Conservation (phyloP, 306 rosid species). For the Trifolium fragiferum region DNA sequence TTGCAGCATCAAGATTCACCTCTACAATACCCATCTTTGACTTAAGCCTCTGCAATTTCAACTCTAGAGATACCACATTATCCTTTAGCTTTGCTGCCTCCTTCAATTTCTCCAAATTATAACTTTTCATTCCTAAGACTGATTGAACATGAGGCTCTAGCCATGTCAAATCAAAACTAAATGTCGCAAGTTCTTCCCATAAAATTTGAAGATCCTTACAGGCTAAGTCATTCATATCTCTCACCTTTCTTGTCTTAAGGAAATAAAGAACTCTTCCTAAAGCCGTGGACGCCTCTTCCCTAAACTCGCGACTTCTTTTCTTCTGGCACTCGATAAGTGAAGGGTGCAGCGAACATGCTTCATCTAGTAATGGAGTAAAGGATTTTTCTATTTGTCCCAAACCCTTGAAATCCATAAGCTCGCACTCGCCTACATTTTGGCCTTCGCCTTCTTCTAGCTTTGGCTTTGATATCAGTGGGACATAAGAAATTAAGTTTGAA, state of each 20-base stretch:
- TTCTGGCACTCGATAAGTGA: slow-evolving; percentile 27
- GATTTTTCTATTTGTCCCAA: neutral
- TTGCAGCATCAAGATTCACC: slow-evolving; percentile 9
- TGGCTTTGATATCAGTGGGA: no score
- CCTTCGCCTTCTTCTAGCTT: neutral
- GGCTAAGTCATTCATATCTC: neutral
- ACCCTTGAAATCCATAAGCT: slow-evolving; percentile 8
- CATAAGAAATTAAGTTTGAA: no score
- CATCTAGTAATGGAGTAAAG: neutral
- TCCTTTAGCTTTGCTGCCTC: neutral
- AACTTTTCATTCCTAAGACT: slow-evolving; percentile 23
- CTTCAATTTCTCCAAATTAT: slow-evolving; percentile 32
- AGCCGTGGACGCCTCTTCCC: slow-evolving; percentile 42
- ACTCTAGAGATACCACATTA: slow-evolving; percentile 22
- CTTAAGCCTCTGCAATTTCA: slow-evolving; percentile 14
- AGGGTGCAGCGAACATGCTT: slow-evolving; percentile 33
- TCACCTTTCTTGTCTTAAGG: slow-evolving; percentile 17
- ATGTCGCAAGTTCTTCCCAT: slow-evolving; percentile 41
- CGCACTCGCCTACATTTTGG: neutral
- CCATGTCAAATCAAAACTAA: slow-evolving; percentile 41
- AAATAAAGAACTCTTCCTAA: slow-evolving; percentile 39
- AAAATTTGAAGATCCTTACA: slow-evolving; percentile 13
- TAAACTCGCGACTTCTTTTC: slow-evolving; percentile 14
- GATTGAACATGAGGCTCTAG: slow-evolving; percentile 45
- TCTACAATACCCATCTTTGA: slow-evolving; percentile 14